Evolutionary conservation across 441 rosid species (phyloP), one percentile per base, ranked within the genome.

Genomic region (Gossypium gossypioides): DNA sequence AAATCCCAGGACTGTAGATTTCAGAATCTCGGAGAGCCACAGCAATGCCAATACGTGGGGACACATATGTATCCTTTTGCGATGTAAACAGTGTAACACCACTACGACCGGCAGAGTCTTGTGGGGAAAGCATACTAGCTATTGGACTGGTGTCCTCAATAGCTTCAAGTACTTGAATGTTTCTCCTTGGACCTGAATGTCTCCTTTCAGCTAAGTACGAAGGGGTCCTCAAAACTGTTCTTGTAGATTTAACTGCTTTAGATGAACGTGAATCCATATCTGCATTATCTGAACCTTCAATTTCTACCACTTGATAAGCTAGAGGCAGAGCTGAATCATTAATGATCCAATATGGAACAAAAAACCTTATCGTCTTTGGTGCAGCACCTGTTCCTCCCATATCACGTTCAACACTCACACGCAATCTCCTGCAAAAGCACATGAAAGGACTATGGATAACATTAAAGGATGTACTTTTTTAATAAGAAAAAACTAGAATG

Each of bases 91-190:
- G 74, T 60, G 74, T 75, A 73, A 86, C 80, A 16, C 97, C 97
- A 80, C 91, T 84, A 62, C 91, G 90, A 75, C 93, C 84, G 24
- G 89, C 90, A 79, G 87, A 85, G 65, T 93, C 99, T 75, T 91
- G 97, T 44, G 93, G 98, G 77, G 99, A 96, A 86, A 96, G 88
- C 99, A 96, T 96, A 83, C 93, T 90, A 73, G 99, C 96, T 69
- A 83, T 77, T 8, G 97, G 96, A 80, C 89, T 91, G 71, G 90
- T 90, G 79, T 96, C 98, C 83, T 87, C 97, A 71, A 96, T 85
- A 50, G 80, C 84, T 87, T 96, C 99, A 54, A 96, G 86, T 75
- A 90, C 93, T 79, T 90, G 88, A 74, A 86, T 51, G 76, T 85
- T 93, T 80, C 93, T 85, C 83, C 78, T 91, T 59, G 82, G 69